Evolutionary conservation across 768 basidiomycete genomes (phyloP).

Genomic region (Macrocybe gigantea): DNA sequence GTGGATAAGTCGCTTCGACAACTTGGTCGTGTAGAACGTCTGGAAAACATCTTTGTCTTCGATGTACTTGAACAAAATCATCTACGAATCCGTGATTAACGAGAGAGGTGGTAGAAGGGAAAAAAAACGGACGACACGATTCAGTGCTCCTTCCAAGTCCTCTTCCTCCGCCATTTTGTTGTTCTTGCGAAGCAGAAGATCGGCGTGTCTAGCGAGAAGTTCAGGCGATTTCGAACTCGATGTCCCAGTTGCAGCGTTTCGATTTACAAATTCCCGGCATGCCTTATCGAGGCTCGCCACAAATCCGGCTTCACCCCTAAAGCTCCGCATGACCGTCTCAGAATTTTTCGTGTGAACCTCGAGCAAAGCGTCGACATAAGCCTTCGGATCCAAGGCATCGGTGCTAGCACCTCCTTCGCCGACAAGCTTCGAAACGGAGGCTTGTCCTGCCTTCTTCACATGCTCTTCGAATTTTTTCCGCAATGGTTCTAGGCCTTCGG

Average conservation of each 20-base stretch:
- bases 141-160: constrained; percentile 83
- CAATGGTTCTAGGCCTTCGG: constrained; percentile 85
- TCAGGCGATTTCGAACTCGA: constrained; percentile 88
- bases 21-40: constrained; percentile 92
- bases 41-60: constrained; percentile 99
- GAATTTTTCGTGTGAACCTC: constrained; percentile 91
- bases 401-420: constrained; percentile 47
- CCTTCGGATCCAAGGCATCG: constrained; percentile 80
- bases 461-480: constrained; percentile 92
- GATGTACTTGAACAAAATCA: constrained; percentile 97
- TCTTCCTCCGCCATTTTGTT: constrained; percentile 94
- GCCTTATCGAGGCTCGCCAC: constrained; percentile 92
- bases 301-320: constrained; percentile 90
- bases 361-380: constrained; percentile 88
- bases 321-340: constrained; percentile 82
- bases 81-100: constrained; percentile 46
- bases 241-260: constrained; percentile 84
- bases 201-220: constrained; percentile 86
- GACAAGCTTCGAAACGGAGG: constrained; percentile 72
- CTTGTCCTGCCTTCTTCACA: constrained; percentile 85
- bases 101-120: constrained; percentile 22
- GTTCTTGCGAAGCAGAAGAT: constrained; percentile 84
- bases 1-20: constrained; percentile 90
- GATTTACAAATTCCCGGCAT: constrained; percentile 92
- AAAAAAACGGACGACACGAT: constrained; percentile 67